Evolutionary conservation across 2,329 filamentous ascomycete genomes (phyloP).

Genomic region (Colletotrichum simmondsii): DNA sequence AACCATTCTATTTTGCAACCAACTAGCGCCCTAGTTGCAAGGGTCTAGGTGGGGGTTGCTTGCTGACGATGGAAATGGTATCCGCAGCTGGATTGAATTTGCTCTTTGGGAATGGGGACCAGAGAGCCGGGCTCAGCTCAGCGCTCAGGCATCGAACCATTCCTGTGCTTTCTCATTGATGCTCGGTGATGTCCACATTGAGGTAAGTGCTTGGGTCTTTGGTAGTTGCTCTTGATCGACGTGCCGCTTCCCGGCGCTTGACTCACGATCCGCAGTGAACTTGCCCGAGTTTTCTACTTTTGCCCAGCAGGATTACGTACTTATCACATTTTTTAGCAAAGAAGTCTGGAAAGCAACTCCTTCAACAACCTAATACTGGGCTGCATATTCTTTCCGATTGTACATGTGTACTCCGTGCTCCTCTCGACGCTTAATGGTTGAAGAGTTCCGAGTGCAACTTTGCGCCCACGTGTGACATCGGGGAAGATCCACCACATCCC

Average conservation of each 20-base stretch:
- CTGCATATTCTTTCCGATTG: no score
- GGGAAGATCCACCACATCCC: not conserved
- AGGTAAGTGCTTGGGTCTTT: not conserved
- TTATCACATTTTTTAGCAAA: not conserved
- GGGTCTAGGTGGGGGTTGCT: not conserved
- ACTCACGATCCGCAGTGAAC: not conserved
- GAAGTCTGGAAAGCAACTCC: not conserved
- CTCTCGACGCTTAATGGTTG: not conserved
- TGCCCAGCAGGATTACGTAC: not conserved
- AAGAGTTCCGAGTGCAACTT: not conserved
- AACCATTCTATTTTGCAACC: not conserved
- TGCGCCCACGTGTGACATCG: not conserved
- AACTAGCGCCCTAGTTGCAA: not conserved
- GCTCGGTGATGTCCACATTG: not conserved
- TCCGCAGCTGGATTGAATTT: not conserved
- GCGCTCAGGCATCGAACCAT: not conserved
- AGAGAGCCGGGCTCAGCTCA: not conserved
- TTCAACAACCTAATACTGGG: not conserved
- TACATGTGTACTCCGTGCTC: not conserved
- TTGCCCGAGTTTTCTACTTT: not conserved
- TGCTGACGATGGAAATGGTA: not conserved
- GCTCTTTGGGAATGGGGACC: not conserved
- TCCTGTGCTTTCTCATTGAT: no score
- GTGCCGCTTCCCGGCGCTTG: not conserved
- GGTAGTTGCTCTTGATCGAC: not conserved